Evolutionary conservation across 306 rosid genomes (phyloP), one percentile per base, ranked within the genome.

Genomic region (Cicer bijugum): DNA sequence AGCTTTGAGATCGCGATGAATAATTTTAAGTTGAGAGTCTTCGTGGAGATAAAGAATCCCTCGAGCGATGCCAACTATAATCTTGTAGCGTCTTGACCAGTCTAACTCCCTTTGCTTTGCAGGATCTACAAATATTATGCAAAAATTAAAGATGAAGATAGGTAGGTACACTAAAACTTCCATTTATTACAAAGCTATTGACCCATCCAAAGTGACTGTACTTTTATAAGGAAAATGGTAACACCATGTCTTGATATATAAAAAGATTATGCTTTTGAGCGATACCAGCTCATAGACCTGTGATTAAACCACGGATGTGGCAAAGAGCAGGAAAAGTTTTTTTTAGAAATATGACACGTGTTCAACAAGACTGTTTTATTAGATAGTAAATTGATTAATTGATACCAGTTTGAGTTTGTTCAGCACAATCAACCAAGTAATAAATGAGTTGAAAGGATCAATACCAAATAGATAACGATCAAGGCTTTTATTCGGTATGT

Each of bases 1-100:
- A 12, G 85, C 85, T 78, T 91, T 91, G n/a, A 91, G 75, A 81
- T 91, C 95, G 14, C 90, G 87, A 1, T 91, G 91, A 4, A 91
- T 75, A 19, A 89, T 89, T 80, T 74, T 84, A 48, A 89, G 79
- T 0, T 71, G 84, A 12, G 92, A 91, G 63, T 89, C 91, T 65
- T 89, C 87, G 4, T 91, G 97, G 1, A 91, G 79, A 66, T 87
- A 89, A 20, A 83, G 83, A 38, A 87, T 84, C 52, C 91, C 97
- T 56, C 85, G 78, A n/a, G 89, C 87, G 44, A 89, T 76, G 9
- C 91, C 94, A 38, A 38, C 46, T 39, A 89, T 80, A 46, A 91
- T 83, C 40, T 80, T 84, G 55, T 66, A 74, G 12, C 95, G 87
- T 5, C 15, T 53, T 39, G 74, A 84, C 92, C 97, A 89, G 58